Evolutionary conservation across 352 stramenopile species (phyloP), one percentile per base, ranked within the genome.

Genomic region (Albugo candida): DNA sequence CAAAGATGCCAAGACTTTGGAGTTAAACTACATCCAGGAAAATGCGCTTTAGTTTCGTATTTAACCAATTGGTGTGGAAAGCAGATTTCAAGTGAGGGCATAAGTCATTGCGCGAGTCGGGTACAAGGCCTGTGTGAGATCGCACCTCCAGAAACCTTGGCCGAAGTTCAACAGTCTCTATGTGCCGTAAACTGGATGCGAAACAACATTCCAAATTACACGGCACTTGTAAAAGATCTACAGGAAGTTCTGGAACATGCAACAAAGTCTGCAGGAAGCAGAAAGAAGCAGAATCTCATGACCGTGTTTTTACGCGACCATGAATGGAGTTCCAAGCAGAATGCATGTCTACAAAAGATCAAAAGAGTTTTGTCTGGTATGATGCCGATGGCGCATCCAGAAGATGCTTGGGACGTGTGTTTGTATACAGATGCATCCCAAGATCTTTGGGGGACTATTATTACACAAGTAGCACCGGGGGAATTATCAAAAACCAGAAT

Each of bases 21-120:
- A 2, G 20, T 67, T 0, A 72, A 72, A 39, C 36, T 72, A 4
- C 45, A 66, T 44, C 54, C 58, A 2, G 52, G 43, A 13, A 65
- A 70, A 39, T 69, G 60, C 19, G 0, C 36, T 17, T 59, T 73
- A 21, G 8, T 59, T 36, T 12, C 18, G 0, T 37, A 8, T 0
- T 46, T 65, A 17, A 52, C 55, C 0, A 53, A 49, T 18, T 67
- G 58, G 53, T 65, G 60, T 44, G 59, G 55, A 0, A 48, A 37
- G 2, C 31, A 57, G 0, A 50, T 70, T 8, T 67, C 58, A 1
- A 50, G 36, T 0, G 14, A 36, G 3, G 58, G 58, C 0, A 43
- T 72, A 0, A 19, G 21, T 0, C 55, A 66, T 17, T 54, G 27
- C 31, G 53, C 49, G 4, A 50, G 58, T 0, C 39, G 58, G 0